Evolutionary conservation across 148 eudicot species (phyloP), one percentile per base, ranked within the genome.

Genomic region (Suaeda aralocaspica): DNA sequence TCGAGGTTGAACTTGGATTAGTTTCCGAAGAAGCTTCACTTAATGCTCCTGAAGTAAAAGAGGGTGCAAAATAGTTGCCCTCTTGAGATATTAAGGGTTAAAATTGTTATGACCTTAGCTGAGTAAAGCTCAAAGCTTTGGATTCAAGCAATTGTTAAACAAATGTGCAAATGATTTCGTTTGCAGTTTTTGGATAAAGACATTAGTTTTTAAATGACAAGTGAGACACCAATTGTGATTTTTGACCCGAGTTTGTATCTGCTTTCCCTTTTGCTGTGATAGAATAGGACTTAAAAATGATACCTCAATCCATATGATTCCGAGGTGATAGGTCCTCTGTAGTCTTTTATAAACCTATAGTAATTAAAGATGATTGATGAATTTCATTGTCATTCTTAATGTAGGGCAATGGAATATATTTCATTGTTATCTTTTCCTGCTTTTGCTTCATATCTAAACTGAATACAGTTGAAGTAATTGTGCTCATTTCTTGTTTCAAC

Each of bases 1-100:
- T 89, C 33, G 89, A 84, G 79, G 69, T 68, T 29, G 89, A 89
- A 34, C 87, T 84, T 75, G 95, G 95, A 49, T 79, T 86, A 85
- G 77, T 31, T 39, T 61, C 69, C 66, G 68, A 39, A 61, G 85
- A 74, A 30, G 33, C 80, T 71, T 68, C 68, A 5, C 49, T 55
- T 46, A 65, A 25, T 41, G 7, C n/a, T 44, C 52, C 58, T 39
- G 13, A 19, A 33, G 45, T n/a, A 9, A 10, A 60, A 60, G 64
- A 60, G 44, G 64, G 64, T 18, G 68, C 73, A 6, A 57, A 51
- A 61, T 75, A 75, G 49, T 51, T 25, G 49, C 30, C 33, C 29
- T 33, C 16, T 2, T 48, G 13, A 33, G 72, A 28, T 29, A 25
- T 15, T 57, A 63, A 26, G 33, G 58, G 65, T n/a, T 0, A 24